phyloP scores from a whole-genome alignment of 2,329 filamentous ascomycete species.

The Mycogone perniciosa region DNA sequence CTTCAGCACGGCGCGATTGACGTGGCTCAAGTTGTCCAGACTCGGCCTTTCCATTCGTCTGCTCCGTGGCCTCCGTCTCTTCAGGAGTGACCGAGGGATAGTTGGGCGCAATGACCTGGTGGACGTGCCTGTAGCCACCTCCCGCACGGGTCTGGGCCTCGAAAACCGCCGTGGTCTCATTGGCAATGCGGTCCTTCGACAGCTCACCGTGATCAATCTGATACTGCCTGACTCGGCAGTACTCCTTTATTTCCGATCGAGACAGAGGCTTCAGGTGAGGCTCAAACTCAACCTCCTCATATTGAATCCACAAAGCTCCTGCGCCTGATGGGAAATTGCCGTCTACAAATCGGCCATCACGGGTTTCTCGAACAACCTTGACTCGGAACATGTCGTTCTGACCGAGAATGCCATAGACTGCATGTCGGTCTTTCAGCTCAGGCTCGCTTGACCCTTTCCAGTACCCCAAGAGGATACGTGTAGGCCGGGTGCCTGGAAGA shows the following conservation, averaged over 20 bases:
- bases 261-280: slow-evolving; percentile 45
- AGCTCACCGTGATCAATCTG: slow-evolving; percentile 51
- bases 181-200: slow-evolving; percentile 39
- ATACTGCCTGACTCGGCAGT: slow-evolving; percentile 53
- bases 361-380: slow-evolving; percentile 54
- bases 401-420: slow-evolving; percentile 56
- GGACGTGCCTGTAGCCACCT: slow-evolving; percentile 21
- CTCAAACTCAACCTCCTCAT: slow-evolving; percentile 55
- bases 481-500: slow-evolving; percentile 48
- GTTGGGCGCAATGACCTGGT: slow-evolving; percentile 15
- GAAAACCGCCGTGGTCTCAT: slow-evolving; percentile 46
- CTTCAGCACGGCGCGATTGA: slow-evolving; percentile 36
- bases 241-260: slow-evolving; percentile 56
- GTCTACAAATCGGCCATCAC: slow-evolving; percentile 51
- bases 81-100: slow-evolving; percentile 20
- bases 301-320: slow-evolving; percentile 56
- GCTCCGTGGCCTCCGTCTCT: slow-evolving; percentile 8
- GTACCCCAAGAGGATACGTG: slow-evolving; percentile 51
- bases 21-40: slow-evolving; percentile 34
- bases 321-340: slow-evolving; percentile 56
- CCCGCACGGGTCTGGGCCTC: slow-evolving; percentile 43
- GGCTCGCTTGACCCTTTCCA: slow-evolving; percentile 50
- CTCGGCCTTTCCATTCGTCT: slow-evolving; percentile 14
- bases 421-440: slow-evolving; percentile 47
- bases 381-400: slow-evolving; percentile 60